These are phyloP conservation scores for Colletotrichum ledebouriae DNA, from an alignment of 2,329 filamentous ascomycete species.

Conservation along the genomic window DNA sequence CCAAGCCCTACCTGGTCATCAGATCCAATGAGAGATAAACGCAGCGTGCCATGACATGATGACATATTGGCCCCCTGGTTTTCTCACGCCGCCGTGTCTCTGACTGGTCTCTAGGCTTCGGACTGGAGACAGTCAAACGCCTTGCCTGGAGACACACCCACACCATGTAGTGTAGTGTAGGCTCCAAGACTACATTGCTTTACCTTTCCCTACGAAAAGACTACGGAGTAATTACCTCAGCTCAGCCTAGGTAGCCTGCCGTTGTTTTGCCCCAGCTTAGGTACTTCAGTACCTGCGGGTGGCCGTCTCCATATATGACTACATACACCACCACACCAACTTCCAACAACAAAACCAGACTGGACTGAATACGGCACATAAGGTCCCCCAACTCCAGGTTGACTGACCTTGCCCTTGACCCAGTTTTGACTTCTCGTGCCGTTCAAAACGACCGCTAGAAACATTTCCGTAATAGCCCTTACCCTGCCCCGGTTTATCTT, in stretches of 20 bases:
- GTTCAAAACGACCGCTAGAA: slow-evolving; percentile 35
- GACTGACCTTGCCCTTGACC: slow-evolving; percentile 30
- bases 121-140: slow-evolving; percentile 21
- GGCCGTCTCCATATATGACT: slow-evolving; percentile 13
- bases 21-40: slow-evolving; percentile 30
- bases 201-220: slow-evolving; percentile 5
- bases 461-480: slow-evolving; percentile 34
- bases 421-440: slow-evolving; percentile 23
- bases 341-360: slow-evolving; percentile 20
- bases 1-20: slow-evolving; percentile 18
- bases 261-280: not conserved
- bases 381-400: slow-evolving; percentile 37
- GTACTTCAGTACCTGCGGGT: not conserved
- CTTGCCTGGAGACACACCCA: slow-evolving; percentile 21
- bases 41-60: slow-evolving; percentile 31
- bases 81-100: slow-evolving; percentile 17
- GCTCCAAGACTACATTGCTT: not conserved
- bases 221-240: not conserved
- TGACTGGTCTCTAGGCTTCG: slow-evolving; percentile 19
- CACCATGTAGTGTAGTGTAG: not conserved
- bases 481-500: slow-evolving; percentile 40
- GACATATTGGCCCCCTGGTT: slow-evolving; percentile 32
- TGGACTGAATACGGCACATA: slow-evolving; percentile 26
- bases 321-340: slow-evolving; percentile 27
- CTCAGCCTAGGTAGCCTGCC: not conserved